Evolutionary conservation across 257 asterid species (phyloP).

Genomic region (Nemophila menziesii): DNA sequence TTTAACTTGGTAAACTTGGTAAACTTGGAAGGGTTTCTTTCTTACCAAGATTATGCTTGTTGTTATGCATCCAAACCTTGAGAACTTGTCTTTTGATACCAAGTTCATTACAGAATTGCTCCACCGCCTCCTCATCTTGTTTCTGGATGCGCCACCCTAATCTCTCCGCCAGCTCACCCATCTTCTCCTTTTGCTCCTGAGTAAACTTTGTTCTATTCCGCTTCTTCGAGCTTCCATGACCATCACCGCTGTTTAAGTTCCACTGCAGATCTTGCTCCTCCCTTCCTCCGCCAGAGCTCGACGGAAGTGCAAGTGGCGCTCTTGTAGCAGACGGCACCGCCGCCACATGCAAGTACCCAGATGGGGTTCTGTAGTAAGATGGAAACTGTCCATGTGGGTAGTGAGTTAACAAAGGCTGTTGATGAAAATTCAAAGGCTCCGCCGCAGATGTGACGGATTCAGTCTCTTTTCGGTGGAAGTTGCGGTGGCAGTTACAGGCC

Average conservation of each 20-base stretch:
- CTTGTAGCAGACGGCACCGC: constrained; percentile 2
- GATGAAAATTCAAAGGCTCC: constrained; percentile 21
- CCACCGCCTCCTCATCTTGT: constrained; percentile 54
- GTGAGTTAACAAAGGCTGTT: constrained; percentile 24
- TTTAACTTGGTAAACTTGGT: no score
- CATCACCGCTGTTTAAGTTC: constrained; percentile 21
- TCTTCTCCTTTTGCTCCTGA: constrained; percentile 60
- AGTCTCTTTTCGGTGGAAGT: constrained; percentile 60
- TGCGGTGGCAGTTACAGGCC: constrained; percentile 75
- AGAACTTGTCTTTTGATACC: constrained; percentile 63
- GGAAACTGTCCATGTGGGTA: constrained; percentile 32
- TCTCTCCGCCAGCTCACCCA: constrained; percentile 54
- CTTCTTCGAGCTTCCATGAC: constrained; percentile 35
- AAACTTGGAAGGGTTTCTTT: constrained; percentile 27
- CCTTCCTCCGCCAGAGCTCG: constrained; percentile 43
- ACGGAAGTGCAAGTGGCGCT: constrained; percentile 44
- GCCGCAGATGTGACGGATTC: constrained; percentile 1
- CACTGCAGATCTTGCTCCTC: constrained; percentile 45
- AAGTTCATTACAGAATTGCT: constrained; percentile 41
- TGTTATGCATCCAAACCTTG: constrained; percentile 85
- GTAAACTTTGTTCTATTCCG: constrained; percentile 51
- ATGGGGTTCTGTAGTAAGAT: constrained; percentile 30
- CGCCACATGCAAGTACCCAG: constrained; percentile 48
- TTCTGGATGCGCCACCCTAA: constrained; percentile 66
- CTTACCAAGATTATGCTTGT: constrained; percentile 74